These are phyloP conservation scores for Globisporangium okanoganense DNA, from an alignment of 352 stramenopile genomes.

Conservation along the genomic window DNA sequence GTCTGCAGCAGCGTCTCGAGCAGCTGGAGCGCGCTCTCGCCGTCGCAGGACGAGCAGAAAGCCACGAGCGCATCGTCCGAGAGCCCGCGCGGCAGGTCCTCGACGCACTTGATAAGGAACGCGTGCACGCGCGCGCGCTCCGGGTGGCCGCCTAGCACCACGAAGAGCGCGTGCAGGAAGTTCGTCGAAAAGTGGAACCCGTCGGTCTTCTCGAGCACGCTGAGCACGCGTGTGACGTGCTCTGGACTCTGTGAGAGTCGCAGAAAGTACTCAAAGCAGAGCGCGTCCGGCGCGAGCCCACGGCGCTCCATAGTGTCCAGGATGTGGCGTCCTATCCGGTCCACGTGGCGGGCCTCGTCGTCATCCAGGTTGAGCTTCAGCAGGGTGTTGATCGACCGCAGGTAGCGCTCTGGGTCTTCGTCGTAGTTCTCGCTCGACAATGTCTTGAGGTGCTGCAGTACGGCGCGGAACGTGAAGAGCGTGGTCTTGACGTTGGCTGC, in stretches of 20 bases:
- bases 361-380: slow-evolving; percentile 18
- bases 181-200: slow-evolving; percentile 31
- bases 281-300: slow-evolving; percentile 30
- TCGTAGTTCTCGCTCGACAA: slow-evolving; percentile 20
- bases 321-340: slow-evolving; percentile 19
- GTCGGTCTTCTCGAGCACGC: slow-evolving; percentile 29
- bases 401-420: slow-evolving; percentile 12
- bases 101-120: slow-evolving; percentile 43
- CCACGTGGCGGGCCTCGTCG: slow-evolving; percentile 11
- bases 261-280: slow-evolving; percentile 44
- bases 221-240: slow-evolving; percentile 32
- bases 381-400: slow-evolving; percentile 26
- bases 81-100: slow-evolving; percentile 30
- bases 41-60: slow-evolving; percentile 45
- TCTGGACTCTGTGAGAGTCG: slow-evolving; percentile 30
- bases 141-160: slow-evolving; percentile 28
- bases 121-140: slow-evolving; percentile 32
- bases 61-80: slow-evolving; percentile 46
- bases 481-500: slow-evolving; percentile 35
- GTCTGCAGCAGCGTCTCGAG: slow-evolving; percentile 29
- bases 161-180: slow-evolving; percentile 54
- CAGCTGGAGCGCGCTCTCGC: slow-evolving; percentile 29
- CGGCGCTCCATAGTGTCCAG: slow-evolving; percentile 35
- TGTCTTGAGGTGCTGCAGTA: slow-evolving; percentile 42
- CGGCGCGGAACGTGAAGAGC: slow-evolving; percentile 46